Evolutionary conservation across 176 grass and related monocot genomes (phyloP).

Genomic region (Pharus latifolius): DNA sequence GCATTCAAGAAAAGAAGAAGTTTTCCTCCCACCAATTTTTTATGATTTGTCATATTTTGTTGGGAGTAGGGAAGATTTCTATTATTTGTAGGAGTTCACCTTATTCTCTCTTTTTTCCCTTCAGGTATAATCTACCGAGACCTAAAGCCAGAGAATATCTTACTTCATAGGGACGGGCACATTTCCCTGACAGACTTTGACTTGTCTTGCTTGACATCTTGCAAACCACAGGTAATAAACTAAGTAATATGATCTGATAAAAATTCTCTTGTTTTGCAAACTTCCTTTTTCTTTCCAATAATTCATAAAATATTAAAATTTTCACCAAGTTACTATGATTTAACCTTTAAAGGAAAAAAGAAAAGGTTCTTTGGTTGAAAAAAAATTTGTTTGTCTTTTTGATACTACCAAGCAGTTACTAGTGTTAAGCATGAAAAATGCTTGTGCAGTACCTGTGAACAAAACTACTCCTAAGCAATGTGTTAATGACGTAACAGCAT

Average conservation of each 20-base stretch:
- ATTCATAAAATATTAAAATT: background rate
- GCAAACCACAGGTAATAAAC: slow-evolving; percentile 54
- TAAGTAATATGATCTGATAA: background rate
- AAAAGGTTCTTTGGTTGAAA: background rate
- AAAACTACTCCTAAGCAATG: background rate
- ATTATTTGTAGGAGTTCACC: background rate
- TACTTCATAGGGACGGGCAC: slow-evolving; percentile 71
- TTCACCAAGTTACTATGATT: background rate
- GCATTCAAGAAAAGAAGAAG: background rate
- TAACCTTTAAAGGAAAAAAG: background rate
- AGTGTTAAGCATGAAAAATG: background rate
- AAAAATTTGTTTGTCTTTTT: background rate
- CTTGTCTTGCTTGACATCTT: slow-evolving; percentile 80
- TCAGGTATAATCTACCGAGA: slow-evolving; percentile 93
- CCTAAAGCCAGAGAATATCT: slow-evolving; percentile 92
- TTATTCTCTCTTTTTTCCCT: background rate
- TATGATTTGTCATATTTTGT: background rate
- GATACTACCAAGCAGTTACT: background rate
- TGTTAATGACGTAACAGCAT: background rate
- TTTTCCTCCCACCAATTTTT: background rate
- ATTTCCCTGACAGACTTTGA: slow-evolving; percentile 87
- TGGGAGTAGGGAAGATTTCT: background rate
- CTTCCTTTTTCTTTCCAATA: background rate
- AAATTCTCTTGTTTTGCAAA: background rate
- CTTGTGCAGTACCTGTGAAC: background rate